These are phyloP conservation scores for Fusarium anthophilum DNA, from an alignment of 2,329 filamentous ascomycete genomes.

Conservation along the genomic window DNA sequence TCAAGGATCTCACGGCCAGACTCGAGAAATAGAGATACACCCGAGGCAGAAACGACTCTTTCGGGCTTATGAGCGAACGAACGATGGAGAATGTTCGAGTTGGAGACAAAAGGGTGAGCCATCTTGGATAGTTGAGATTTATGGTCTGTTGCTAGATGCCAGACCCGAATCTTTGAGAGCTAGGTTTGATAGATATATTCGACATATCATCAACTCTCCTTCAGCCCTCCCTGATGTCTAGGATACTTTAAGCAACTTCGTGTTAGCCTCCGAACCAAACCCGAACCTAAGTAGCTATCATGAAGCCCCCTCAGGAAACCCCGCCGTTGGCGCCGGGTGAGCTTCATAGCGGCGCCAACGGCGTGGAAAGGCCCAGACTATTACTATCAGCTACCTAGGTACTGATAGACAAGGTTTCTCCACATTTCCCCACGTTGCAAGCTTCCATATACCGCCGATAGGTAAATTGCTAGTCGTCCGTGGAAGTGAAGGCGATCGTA, in stretches of 20 bases:
- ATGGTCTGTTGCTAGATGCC: not conserved
- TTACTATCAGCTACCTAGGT: too few relatives aligned
- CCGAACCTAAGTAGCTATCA: not conserved
- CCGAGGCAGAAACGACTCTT: not conserved
- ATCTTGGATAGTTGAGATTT: not conserved
- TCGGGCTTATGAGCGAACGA: not conserved
- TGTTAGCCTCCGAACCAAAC: not conserved
- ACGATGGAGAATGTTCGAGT: not conserved
- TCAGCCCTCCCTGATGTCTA: not conserved
- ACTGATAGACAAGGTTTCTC: not conserved
- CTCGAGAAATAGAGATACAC: not conserved
- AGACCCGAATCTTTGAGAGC: not conserved
- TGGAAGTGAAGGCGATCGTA: not conserved
- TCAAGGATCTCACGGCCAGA: constrained; percentile 1
- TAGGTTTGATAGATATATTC: not conserved
- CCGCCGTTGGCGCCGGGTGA: not conserved
- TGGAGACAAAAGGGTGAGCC: not conserved
- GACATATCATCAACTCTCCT: too few relatives aligned
- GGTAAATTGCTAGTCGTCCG: not conserved
- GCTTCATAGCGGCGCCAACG: not conserved
- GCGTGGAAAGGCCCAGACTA: not conserved
- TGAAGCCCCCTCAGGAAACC: not conserved
- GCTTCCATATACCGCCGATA: too few relatives aligned
- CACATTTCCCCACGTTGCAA: not conserved
- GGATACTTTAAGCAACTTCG: not conserved